Base-by-base conservation (phyloP, 2,329 filamentous ascomycete species). In the Neoascochyta sp. region DNA sequence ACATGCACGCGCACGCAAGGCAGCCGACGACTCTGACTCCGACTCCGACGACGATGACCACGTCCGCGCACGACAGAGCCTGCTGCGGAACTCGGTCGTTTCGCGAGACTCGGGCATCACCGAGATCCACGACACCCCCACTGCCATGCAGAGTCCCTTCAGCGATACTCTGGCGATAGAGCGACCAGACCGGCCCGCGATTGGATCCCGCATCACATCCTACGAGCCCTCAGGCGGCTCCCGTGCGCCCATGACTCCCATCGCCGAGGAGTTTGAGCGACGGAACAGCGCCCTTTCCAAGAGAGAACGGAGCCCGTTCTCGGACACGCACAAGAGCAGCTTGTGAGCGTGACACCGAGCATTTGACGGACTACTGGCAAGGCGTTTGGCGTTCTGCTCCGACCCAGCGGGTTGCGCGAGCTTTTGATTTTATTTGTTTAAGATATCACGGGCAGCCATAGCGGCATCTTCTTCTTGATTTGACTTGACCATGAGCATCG, bases 191-290 rank as follows among this genome's bases (percentile, higher is more conserved):
- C 45, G 47, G 8, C 54, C 51, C 9, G 41, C 38, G 16, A 45
- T 54, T 27, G 47, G 47, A 8, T 48, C 55, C 17, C 50, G 57
- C 26, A 52, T 58, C 40, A 53, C 49, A 9, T 60, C 55, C 3
- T 51, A 52, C 36, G 49, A 52, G 15, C 43, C 43, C 3, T 51
- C 50, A 7, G 51, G 47, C 16, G 47, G 44, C 12, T 38, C 59
- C 3, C 52, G 51, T 12, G 43, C 50, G 13, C 56, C 57, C 7
- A 61, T 71, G 37, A 65, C 62, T 12, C 66, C 67, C 11, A 68
- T 70, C n/a, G 63, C 65, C 6, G 68, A 71, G 36, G 68, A 71
- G 41, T 59, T 61, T 1, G 55, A 64, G 16, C 64, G 63, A 26
- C 43, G 50, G 11, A 65, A 55, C 28, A 46, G 45, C 23, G 47